Percentiles rank a stretch among this genome's conserved stretches.
phyloP scores from a whole-genome alignment of 2,329 filamentous ascomycete species.

The Didymosphaeria variabile region DNA sequence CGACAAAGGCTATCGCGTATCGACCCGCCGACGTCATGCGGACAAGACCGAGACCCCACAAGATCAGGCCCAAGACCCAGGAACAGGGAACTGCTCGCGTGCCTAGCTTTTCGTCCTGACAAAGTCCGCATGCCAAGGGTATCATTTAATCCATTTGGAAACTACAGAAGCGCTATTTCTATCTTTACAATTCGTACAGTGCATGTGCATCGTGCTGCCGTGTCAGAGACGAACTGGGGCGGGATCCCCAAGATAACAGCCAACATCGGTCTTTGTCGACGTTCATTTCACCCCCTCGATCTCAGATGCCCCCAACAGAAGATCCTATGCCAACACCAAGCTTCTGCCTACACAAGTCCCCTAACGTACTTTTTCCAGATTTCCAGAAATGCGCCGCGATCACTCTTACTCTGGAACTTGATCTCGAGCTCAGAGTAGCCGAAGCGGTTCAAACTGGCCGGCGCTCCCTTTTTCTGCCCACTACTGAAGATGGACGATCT shows the following conservation, averaged over 20 bases:
- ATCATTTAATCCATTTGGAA: not conserved
- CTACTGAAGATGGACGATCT: constrained; percentile 22
- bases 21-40: constrained; percentile 2
- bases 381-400: constrained; percentile 38
- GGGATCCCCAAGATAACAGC: not conserved
- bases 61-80: constrained; percentile 3
- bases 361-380: constrained; percentile 39
- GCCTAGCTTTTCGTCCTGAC: not conserved
- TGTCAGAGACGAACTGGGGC: not conserved
- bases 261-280: not conserved
- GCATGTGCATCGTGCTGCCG: not conserved
- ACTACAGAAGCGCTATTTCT: not conserved
- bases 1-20: not conserved
- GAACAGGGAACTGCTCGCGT: constrained; percentile 11
- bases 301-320: not conserved
- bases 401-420: constrained; percentile 36
- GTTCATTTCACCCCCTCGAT: not conserved
- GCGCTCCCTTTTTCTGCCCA: constrained; percentile 13
- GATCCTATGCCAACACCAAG: not conserved
- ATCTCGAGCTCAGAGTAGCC: constrained; percentile 41
- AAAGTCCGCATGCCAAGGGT: not conserved
- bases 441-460: constrained; percentile 34
- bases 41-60: not conserved
- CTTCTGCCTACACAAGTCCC: constrained; percentile 20
- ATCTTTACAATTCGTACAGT: not conserved